Conservation (phyloP, 805 yeast genomes). For the Clavispora asparagi region DNA sequence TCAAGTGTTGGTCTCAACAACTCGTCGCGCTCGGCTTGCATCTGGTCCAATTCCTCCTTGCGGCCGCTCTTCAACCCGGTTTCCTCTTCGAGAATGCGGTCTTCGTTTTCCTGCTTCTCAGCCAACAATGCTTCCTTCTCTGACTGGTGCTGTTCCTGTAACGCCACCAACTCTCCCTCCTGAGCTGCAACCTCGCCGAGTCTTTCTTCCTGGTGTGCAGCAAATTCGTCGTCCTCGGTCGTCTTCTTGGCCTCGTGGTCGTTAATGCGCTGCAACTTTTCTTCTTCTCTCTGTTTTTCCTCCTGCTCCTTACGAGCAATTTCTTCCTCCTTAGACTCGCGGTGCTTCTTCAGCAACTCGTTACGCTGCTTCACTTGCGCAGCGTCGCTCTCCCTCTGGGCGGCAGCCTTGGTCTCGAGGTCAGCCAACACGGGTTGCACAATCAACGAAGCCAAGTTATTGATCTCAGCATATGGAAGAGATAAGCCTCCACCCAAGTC, state of each 20-base stretch:
- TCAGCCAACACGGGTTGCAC: slow-evolving; percentile 82
- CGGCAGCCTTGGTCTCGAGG: slow-evolving; percentile 61
- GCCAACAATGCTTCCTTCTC: slow-evolving; percentile 39
- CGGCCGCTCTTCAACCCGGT: slow-evolving; percentile 40
- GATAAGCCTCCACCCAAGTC: slow-evolving; percentile 86
- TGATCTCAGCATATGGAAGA: slow-evolving; percentile 71
- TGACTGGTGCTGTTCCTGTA: slow-evolving; percentile 34
- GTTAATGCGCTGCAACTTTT: slow-evolving; percentile 28
- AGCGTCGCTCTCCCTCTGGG: slow-evolving; percentile 52
- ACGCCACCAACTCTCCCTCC: slow-evolving; percentile 25
- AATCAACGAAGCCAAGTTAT: slow-evolving; percentile 69
- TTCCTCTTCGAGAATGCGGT: slow-evolving; percentile 40
- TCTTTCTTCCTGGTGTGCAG: slow-evolving; percentile 25
- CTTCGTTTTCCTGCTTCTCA: slow-evolving; percentile 44
- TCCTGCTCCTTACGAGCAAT: slow-evolving; percentile 27
- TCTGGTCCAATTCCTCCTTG: slow-evolving; percentile 40
- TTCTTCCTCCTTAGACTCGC: slow-evolving; percentile 18
- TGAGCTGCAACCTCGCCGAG: slow-evolving; percentile 26
- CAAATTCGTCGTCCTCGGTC: slow-evolving; percentile 24
- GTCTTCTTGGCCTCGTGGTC: slow-evolving; percentile 29
- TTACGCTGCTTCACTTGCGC: slow-evolving; percentile 32
- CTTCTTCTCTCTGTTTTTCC: slow-evolving; percentile 30
- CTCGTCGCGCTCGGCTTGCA: slow-evolving; percentile 51
- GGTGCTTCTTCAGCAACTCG: slow-evolving; percentile 30
- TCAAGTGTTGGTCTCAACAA: slow-evolving; percentile 51